Evolutionary conservation across 169 alveolate genomes (phyloP).

Genomic region (Plasmodium adleri): DNA sequence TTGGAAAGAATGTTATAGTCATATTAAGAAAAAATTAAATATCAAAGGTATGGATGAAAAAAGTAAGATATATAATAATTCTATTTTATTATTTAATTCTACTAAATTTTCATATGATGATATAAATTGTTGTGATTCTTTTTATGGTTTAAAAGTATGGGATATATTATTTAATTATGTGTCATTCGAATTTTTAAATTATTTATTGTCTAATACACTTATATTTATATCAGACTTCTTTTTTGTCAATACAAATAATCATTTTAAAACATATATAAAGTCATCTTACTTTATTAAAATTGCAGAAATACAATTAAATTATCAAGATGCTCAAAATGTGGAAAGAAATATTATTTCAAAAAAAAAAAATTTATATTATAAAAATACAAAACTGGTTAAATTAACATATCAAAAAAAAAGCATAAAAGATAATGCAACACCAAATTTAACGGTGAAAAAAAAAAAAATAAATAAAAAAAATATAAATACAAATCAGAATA

Average conservation of each 20-base stretch:
- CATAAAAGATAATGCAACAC: background rate
- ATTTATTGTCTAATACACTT: conserved; percentile 64
- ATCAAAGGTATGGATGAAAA: conserved; percentile 48
- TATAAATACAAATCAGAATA: background rate
- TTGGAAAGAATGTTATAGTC: conserved; percentile 69
- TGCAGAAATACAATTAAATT: conserved; percentile 40
- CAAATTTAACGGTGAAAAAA: background rate
- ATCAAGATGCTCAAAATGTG: conserved; percentile 11
- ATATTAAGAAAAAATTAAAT: conserved; percentile 62
- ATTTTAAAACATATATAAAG: conserved; percentile 5
- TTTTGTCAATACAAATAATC: conserved; percentile 13
- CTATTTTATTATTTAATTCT: conserved; percentile 55
- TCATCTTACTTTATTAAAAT: conserved; percentile 27
- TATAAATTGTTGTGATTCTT: conserved; percentile 68
- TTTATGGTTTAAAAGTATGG: conserved; percentile 70
- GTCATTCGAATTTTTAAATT: conserved; percentile 69
- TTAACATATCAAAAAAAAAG: conserved; percentile 7
- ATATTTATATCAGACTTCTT: conserved; percentile 67
- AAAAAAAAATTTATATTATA: conserved; percentile 29
- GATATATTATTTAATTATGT: conserved; percentile 65
- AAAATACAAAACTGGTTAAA: conserved; percentile 28
- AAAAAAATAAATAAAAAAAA: conserved; percentile 7
- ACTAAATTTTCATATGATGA: conserved; percentile 71
- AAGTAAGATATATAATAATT: conserved; percentile 63
- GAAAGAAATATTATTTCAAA: conserved; percentile 29